These are phyloP conservation scores for Artemisia tridentata DNA, from an alignment of 129 eudicot genomes.

Conservation along the genomic window DNA sequence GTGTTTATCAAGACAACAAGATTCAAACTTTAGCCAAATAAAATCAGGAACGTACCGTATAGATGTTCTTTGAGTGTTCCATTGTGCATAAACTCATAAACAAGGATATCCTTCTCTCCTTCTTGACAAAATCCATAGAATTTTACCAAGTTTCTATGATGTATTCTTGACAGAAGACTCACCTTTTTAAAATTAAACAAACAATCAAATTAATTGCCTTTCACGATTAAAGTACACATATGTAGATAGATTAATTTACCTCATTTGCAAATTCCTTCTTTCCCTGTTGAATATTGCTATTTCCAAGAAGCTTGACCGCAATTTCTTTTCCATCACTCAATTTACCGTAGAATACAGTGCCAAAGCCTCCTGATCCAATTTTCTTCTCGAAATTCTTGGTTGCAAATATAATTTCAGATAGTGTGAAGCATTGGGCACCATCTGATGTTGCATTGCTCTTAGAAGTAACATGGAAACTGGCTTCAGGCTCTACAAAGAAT, in stretches of 20 bases:
- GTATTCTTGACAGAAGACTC: constrained; percentile 94
- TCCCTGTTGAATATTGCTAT: constrained; percentile 81
- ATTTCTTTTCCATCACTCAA: constrained; percentile 77
- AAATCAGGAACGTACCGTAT: constrained; percentile 51
- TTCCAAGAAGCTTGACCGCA: constrained; percentile 78
- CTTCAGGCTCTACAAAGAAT: constrained; percentile 33
- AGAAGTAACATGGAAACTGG: constrained; percentile 33
- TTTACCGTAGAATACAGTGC: constrained; percentile 86
- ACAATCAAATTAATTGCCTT: neutral
- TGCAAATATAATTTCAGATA: constrained; percentile 66
- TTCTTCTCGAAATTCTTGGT: constrained; percentile 79
- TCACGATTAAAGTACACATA: neutral
- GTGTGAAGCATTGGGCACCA: constrained; percentile 78
- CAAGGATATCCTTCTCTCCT: constrained; percentile 86
- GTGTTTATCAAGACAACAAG: constrained; percentile 13
- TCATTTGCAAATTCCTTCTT: constrained; percentile 93
- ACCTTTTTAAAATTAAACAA: constrained; percentile 42
- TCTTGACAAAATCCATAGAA: constrained; percentile 97
- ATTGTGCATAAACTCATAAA: constrained; percentile 90
- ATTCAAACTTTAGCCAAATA: constrained; percentile 1
- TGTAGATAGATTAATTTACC: constrained; percentile 28
- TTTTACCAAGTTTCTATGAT: constrained; percentile 92
- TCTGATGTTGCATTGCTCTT: constrained; percentile 60
- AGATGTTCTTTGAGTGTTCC: constrained; percentile 99
- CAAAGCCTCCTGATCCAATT: constrained; percentile 97